Conservation (phyloP, 108 stramenopile species). For the Ochromonas danica region DNA sequence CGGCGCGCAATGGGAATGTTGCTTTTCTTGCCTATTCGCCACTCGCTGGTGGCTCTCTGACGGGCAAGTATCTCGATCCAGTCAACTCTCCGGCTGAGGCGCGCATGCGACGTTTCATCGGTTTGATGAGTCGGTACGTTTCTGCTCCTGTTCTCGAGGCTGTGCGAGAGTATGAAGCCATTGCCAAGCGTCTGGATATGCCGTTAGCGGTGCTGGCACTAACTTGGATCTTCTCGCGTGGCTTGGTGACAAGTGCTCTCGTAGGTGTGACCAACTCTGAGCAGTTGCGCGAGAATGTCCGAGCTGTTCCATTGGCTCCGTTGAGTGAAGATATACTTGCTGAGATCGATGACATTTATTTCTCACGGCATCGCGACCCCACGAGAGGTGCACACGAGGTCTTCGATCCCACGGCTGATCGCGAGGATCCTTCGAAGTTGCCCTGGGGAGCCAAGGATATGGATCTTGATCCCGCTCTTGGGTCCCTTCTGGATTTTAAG, state of each 20-base stretch:
- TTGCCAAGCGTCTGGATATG: slow-evolving; percentile 66
- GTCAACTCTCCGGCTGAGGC: slow-evolving; percentile 40
- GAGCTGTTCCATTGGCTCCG: not conserved
- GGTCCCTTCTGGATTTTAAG: not conserved
- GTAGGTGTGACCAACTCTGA: slow-evolving; percentile 80
- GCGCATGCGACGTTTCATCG: slow-evolving; percentile 71
- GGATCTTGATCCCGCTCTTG: slow-evolving; percentile 2
- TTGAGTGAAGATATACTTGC: not conserved
- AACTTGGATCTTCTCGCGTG: slow-evolving; percentile 76
- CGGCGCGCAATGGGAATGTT: slow-evolving; percentile 70
- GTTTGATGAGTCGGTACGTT: slow-evolving; percentile 77
- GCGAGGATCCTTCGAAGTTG: not conserved
- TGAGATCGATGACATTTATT: not conserved
- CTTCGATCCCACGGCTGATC: not conserved
- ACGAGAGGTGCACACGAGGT: not conserved
- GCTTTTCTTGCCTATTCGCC: slow-evolving; percentile 81
- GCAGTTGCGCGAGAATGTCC: slow-evolving; percentile 56
- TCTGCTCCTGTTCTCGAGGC: slow-evolving; percentile 65
- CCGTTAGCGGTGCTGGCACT: slow-evolving; percentile 74
- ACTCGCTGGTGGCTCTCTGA: slow-evolving; percentile 79
- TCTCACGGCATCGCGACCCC: not conserved
- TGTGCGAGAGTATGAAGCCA: slow-evolving; percentile 63
- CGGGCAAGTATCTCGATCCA: slow-evolving; percentile 50
- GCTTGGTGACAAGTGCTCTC: slow-evolving; percentile 76
- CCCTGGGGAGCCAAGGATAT: not conserved